Conservation (phyloP, 2,329 filamentous ascomycete species). For the Fusarium tuaranense region DNA sequence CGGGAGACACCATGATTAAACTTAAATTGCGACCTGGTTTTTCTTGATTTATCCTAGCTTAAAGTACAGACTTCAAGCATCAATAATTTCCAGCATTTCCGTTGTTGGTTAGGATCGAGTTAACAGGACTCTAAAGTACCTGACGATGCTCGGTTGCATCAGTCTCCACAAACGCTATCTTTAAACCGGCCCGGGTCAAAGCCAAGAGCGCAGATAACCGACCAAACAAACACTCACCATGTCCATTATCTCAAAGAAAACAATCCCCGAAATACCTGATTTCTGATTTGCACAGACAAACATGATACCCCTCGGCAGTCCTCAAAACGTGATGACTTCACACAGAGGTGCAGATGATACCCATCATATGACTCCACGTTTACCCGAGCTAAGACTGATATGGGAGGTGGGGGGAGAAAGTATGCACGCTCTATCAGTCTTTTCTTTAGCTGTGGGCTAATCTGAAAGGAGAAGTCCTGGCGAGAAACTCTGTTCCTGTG, state of each 20-base stretch:
- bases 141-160: neutral
- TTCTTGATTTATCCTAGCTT: neutral
- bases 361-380: neutral
- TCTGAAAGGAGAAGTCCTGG: neutral
- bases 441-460: neutral
- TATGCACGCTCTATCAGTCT: neutral
- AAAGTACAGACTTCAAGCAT: neutral
- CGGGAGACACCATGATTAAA: neutral
- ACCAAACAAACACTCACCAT: neutral
- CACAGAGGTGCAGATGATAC: neutral
- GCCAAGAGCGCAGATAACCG: neutral
- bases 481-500: slow-evolving; percentile 4
- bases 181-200: neutral
- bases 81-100: neutral
- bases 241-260: neutral
- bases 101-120: neutral
- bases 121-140: neutral
- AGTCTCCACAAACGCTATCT: neutral
- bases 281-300: neutral
- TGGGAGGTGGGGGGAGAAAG: slow-evolving; percentile 8
- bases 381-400: neutral
- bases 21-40: neutral
- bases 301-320: neutral
- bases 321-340: neutral
- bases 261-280: neutral